A percentile compares a stretch with the other conserved stretches of the same genome.
Evolutionary conservation across 805 yeast genomes (phyloP).

Genomic region (Candida ortonii): DNA sequence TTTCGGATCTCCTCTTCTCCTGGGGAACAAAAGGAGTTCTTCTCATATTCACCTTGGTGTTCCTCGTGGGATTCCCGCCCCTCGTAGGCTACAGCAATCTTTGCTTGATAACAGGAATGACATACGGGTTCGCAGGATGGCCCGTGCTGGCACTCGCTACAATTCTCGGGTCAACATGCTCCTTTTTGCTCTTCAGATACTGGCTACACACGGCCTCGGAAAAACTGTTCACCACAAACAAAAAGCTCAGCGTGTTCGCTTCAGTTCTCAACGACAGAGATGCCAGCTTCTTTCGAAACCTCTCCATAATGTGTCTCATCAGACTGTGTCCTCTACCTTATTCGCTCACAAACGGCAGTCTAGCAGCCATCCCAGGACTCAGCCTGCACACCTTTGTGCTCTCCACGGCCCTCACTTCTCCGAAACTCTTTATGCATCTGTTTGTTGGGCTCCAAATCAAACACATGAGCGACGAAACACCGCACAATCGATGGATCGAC

Average conservation of each 20-base stretch:
- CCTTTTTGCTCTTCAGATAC: constrained; percentile 67
- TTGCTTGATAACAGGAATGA: constrained; percentile 69
- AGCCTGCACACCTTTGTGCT: constrained; percentile 56
- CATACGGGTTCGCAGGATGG: constrained; percentile 88
- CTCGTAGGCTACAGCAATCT: constrained; percentile 75
- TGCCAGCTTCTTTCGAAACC: constrained; percentile 46
- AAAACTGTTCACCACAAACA: constrained; percentile 56
- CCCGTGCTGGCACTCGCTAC: constrained; percentile 66
- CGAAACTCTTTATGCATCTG: constrained; percentile 72
- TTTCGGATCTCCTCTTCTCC: constrained; percentile 44
- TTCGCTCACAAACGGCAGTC: constrained; percentile 86
- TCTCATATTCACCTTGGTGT: constrained; percentile 50
- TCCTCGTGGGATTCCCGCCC: constrained; percentile 85
- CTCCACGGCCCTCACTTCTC: constrained; percentile 76
- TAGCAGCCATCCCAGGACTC: constrained; percentile 82
- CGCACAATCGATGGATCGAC: constrained; percentile 55
- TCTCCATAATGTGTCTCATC: constrained; percentile 65
- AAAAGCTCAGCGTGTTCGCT: constrained; percentile 69
- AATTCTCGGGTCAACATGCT: constrained; percentile 66
- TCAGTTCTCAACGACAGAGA: constrained; percentile 61
- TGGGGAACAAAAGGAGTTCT: constrained; percentile 29
- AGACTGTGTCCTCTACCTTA: constrained; percentile 92
- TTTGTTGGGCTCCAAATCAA: constrained; percentile 77
- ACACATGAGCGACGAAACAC: constrained; percentile 53
- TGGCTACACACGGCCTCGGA: constrained; percentile 57